Evolutionary conservation across 441 rosid species (phyloP), one percentile per base, ranked within the genome.

Genomic region (Codiaeum variegatum): DNA sequence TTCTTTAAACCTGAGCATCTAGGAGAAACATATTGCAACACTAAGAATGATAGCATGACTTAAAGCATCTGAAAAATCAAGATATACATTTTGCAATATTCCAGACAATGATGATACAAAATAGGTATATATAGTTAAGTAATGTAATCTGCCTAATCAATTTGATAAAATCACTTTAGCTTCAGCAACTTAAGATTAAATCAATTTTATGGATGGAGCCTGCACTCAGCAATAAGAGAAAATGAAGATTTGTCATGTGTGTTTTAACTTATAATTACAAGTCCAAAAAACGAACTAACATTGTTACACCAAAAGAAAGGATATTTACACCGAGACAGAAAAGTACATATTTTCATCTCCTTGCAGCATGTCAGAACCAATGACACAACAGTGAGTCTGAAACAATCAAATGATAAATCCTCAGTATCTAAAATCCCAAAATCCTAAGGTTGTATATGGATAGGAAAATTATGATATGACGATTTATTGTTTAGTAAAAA

Each of bases 1-100:
- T 75, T 95, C 98, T 87, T 91, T 92, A 82, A 70, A 95, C 99
- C 98, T 92, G 92, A 87, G 85, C 83, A 84, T 85, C 91, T 83
- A 88, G 85, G 83, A 90, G 72, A 74, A 78, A 79, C 73, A 83
- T 63, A 75, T 55, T 66, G 71, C 81, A 81, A 75, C 34, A 69
- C 79, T 85, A 81, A 84, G 90, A 67, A 61, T 60, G 40, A 55
- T 62, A 23, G 2, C 34, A 69, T 4, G 10, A 38, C 32, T 65
- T 26, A 12, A 63, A 36, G 64, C 54, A 19, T 40, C 26, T 34
- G 31, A 55, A 40, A 44, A 59, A 7, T 12, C 28, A n/a, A 23
- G 29, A 32, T 3, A 12, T n/a, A 28, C 21, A 63, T 63, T 10
- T 18, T 19, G 65, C 24, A 23, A 46, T 15, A 29, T 16, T 9